Evolutionary conservation across 768 basidiomycete species (phyloP).

Genomic region (Calocybe cyanea): DNA sequence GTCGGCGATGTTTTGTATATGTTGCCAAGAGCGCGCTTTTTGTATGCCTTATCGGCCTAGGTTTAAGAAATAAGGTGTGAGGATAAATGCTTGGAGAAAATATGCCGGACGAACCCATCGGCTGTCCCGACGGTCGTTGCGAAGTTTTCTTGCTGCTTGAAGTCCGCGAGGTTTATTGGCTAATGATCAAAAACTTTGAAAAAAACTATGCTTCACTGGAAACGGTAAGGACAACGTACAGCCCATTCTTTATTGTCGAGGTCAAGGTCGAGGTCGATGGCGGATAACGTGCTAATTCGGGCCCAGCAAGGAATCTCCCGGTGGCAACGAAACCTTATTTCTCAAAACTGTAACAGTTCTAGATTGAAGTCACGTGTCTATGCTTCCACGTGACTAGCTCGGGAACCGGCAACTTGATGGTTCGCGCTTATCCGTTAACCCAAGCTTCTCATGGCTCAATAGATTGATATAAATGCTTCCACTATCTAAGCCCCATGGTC

Average conservation of each 20-base stretch:
- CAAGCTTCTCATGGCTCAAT: constrained; percentile 1
- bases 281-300: constrained; percentile 15
- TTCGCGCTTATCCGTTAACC: constrained; percentile 11
- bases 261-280: constrained; percentile 51
- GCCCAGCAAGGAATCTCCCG: constrained; percentile 22
- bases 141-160: constrained; percentile 98
- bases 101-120: constrained; percentile 79
- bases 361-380: constrained; percentile 12
- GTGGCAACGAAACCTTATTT: constrained; percentile 45
- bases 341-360: constrained; percentile 37
- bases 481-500: too few relatives aligned
- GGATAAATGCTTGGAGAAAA: neutral
- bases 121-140: constrained; percentile 89
- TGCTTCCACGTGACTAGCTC: neutral
- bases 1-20: constrained; percentile 99
- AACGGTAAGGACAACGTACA: constrained; percentile 51
- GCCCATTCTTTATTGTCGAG: constrained; percentile 62
- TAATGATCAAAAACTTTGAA: constrained; percentile 39
- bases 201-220: constrained; percentile 12
- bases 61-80: constrained; percentile 2
- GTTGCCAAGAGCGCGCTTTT: constrained; percentile 99
- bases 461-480: too few relatives aligned
- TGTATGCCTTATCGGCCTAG: constrained; percentile 97
- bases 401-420: too few relatives aligned
- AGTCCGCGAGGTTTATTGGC: constrained; percentile 99